Base-by-base conservation (phyloP, 2,329 filamentous ascomycete genomes). In the Rhynchosporium agropyri region DNA sequence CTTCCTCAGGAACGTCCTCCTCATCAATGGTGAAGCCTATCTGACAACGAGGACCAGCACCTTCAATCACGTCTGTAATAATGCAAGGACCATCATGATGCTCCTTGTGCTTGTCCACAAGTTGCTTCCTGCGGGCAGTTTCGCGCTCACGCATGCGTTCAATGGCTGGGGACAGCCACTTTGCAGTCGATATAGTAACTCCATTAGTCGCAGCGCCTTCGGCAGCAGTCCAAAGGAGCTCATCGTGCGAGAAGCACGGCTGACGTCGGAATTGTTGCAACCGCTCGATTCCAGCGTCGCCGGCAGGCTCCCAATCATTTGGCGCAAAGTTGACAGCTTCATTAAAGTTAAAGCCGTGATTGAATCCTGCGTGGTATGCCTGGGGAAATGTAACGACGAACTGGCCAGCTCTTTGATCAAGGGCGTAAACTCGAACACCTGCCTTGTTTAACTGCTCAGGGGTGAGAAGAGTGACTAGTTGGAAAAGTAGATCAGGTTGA, bases 261-360 rank as follows among this genome's bases (percentile, higher is more conserved):
- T 97, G 93, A 61, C 93, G 86, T 61, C 94, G 85, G 75, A 97
- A 99, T 56, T 89, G 84, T 70, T 95, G 91, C 36, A 98, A 80
- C 68, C 94, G 84, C 71, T 94, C 88, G 1, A 98, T 93, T 0
- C 95, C 93, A 33, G 88, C 84, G 61, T 94, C 87, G 1, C 95
- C 95, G 73, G 88, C 96, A 0, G 92, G 92, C 72, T 99, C 95
- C 95, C 95, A 99, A 71, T 99, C 95, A 33, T 81, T 83, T 0
- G 95, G 95, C 0, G 95, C 95, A 77, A 99, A 99, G 74, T 99
- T 99, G 70, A 99, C 95, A 4, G 95, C 95, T 76, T 99, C 95
- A 70, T 99, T 99, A 77, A 97, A 96, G 74, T 99, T 99, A 80
- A 99, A 99, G 0, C 90, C 95, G 71, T 99, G 95, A 72, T 99